A percentile compares a stretch with the other conserved stretches of the same genome.
phyloP scores from a whole-genome alignment of 2,329 filamentous ascomycete species.

The Phialemonium atrogriseum region DNA sequence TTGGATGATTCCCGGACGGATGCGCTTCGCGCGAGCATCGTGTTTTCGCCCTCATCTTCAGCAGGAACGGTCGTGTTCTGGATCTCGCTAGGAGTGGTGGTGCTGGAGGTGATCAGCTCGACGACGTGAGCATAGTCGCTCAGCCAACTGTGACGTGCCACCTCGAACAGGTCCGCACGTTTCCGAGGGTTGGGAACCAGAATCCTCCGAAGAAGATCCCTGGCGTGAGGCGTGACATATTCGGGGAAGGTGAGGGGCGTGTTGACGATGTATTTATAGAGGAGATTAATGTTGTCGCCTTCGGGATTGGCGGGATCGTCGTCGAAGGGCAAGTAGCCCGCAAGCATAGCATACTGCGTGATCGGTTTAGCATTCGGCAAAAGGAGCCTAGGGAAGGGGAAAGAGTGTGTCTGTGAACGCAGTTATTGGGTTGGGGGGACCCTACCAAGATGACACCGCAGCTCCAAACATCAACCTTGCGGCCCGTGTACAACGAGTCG shows the following conservation, averaged over 20 bases:
- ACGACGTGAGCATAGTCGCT: conserved; percentile 96
- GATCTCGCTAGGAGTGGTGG: conserved; percentile 78
- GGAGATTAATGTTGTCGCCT: conserved; percentile 95
- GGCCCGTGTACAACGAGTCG: conserved; percentile 91
- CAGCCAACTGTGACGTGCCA: conserved; percentile 95
- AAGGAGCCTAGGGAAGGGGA: no score
- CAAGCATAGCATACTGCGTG: conserved; percentile 99
- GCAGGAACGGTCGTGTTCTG: conserved; percentile 64
- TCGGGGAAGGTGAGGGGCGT: conserved; percentile 96
- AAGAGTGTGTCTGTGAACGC: no score
- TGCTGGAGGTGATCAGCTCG: conserved; percentile 92
- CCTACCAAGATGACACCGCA: conserved; percentile 95
- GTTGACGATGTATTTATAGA: conserved; percentile 99
- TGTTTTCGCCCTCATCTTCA: conserved; percentile 47
- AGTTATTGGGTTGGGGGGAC: conserved; percentile 11
- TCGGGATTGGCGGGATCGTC: conserved; percentile 97
- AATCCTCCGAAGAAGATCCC: conserved; percentile 86
- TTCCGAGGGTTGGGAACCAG: conserved; percentile 92
- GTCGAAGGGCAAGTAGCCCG: conserved; percentile 94
- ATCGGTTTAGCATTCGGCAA: no score
- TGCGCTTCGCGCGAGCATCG: conserved; percentile 69
- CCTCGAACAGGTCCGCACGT: conserved; percentile 92
- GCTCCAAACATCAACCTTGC: conserved; percentile 98
- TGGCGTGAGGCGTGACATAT: conserved; percentile 94
- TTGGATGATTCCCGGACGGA: conserved; percentile 86